A percentile compares a stretch with the other conserved stretches of the same genome.
phyloP scores from a whole-genome alignment of 257 asterid species.

The Scutellaria barbata region DNA sequence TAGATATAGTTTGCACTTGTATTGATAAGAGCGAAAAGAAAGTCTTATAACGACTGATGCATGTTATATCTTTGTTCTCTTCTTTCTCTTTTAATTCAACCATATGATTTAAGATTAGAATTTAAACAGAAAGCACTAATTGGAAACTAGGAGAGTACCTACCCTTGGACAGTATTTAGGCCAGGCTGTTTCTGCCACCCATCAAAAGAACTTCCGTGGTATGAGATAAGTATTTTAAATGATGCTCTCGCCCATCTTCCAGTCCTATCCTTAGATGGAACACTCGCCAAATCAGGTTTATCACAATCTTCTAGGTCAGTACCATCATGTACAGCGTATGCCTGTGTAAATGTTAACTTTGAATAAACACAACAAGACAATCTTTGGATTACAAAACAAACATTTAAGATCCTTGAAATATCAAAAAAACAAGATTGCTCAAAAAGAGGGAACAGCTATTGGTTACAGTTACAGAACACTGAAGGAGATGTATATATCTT shows the following conservation, averaged over 20 bases:
- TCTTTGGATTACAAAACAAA: constrained; percentile 15
- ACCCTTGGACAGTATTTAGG: constrained; percentile 89
- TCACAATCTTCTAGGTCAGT: constrained; percentile 54
- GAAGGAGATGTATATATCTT: neutral
- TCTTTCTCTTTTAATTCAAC: neutral
- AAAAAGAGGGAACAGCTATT: neutral
- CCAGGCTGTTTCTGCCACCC: constrained; percentile 99
- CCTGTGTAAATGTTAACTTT: constrained; percentile 43
- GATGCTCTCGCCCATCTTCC: constrained; percentile 91
- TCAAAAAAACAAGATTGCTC: constrained; percentile 10
- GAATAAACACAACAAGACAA: constrained; percentile 29
- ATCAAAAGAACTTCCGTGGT: constrained; percentile 89
- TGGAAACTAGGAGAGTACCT: constrained; percentile 34
- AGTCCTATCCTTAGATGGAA: constrained; percentile 49
- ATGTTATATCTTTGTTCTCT: neutral
- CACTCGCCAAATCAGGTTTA: constrained; percentile 44
- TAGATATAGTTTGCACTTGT: neutral
- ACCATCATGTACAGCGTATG: constrained; percentile 40
- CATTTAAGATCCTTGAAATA: constrained; percentile 1
- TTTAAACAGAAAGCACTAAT: constrained; percentile 1
- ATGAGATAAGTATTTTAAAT: constrained; percentile 77
- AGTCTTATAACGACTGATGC: neutral
- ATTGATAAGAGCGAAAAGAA: constrained; percentile 10
- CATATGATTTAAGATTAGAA: neutral
- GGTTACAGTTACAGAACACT: constrained; percentile 9